Evolutionary conservation across 257 asterid species (phyloP).

Genomic region (Solanum rostratum): DNA sequence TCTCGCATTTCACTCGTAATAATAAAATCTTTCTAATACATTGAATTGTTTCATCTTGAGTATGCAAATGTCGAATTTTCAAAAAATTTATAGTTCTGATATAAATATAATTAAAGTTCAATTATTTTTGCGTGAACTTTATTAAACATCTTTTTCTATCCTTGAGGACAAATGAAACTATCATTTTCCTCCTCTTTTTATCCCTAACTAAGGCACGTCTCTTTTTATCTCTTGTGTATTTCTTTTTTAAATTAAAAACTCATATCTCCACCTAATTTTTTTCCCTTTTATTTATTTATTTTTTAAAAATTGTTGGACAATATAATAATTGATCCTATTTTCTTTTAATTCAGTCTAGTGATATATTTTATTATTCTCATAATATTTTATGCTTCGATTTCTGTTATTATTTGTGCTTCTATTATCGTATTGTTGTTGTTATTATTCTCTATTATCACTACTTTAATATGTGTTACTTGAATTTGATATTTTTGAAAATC

Average conservation of each 20-base stretch:
- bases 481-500: not conserved
- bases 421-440: not conserved
- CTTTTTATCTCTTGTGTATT: not conserved
- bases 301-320: not conserved
- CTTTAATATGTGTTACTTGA: not conserved
- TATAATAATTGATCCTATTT: not conserved
- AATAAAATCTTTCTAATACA: too few relatives aligned
- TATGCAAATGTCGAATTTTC: rapidly evolving
- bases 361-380: not conserved
- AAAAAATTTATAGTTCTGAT: not conserved
- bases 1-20: too few relatives aligned
- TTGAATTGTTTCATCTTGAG: too few relatives aligned
- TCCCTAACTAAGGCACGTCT: not conserved
- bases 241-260: not conserved
- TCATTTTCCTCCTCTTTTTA: not conserved
- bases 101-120: not conserved
- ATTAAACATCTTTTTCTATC: not conserved
- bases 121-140: not conserved
- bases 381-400: not conserved
- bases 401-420: not conserved
- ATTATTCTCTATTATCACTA: not conserved
- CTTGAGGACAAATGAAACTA: not conserved
- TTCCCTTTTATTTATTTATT: not conserved
- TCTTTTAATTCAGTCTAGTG: not conserved
- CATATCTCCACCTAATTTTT: not conserved